These are phyloP conservation scores for Sphaerulina vaccinii DNA, from an alignment of 2,329 filamentous ascomycete species.

Conservation along the genomic window DNA sequence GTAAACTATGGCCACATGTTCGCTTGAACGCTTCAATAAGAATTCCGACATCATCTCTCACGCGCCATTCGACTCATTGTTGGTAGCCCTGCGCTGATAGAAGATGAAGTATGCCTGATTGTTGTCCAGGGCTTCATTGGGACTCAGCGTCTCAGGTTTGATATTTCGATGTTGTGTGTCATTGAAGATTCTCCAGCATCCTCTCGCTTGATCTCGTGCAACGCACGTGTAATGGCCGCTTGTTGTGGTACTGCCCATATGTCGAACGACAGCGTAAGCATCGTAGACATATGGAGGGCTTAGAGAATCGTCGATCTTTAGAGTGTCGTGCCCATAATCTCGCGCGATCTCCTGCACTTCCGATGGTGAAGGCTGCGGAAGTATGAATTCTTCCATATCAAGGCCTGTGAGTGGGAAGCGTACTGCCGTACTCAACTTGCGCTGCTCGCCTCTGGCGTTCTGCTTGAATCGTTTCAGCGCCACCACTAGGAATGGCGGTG, in stretches of 20 bases:
- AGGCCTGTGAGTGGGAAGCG: slow-evolving; percentile 74
- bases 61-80: slow-evolving; percentile 11
- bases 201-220: slow-evolving; percentile 49
- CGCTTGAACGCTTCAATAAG: slow-evolving; percentile 12
- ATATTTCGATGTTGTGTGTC: slow-evolving; percentile 58
- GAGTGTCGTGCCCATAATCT: slow-evolving; percentile 34
- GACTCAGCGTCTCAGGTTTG: slow-evolving; percentile 52
- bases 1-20: too few species aligned
- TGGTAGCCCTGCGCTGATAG: slow-evolving; percentile 44
- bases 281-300: slow-evolving; percentile 71
- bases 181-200: slow-evolving; percentile 62
- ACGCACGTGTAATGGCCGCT: slow-evolving; percentile 80
- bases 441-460: slow-evolving; percentile 52
- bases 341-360: slow-evolving; percentile 35
- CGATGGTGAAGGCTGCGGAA: slow-evolving; percentile 46
- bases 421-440: slow-evolving; percentile 70
- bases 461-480: slow-evolving; percentile 70
- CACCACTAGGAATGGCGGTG: slow-evolving; percentile 76
- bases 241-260: slow-evolving; percentile 65
- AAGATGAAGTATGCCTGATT: slow-evolving; percentile 66
- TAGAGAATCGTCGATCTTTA: slow-evolving; percentile 41
- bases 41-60: not conserved
- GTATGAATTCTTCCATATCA: slow-evolving; percentile 60
- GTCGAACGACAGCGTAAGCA: slow-evolving; percentile 79
- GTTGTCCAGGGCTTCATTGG: slow-evolving; percentile 50